These are phyloP conservation scores for Ceratorhiza oryzae-sativae DNA, from an alignment of 1,284 basidiomycete species.

Conservation along the genomic window DNA sequence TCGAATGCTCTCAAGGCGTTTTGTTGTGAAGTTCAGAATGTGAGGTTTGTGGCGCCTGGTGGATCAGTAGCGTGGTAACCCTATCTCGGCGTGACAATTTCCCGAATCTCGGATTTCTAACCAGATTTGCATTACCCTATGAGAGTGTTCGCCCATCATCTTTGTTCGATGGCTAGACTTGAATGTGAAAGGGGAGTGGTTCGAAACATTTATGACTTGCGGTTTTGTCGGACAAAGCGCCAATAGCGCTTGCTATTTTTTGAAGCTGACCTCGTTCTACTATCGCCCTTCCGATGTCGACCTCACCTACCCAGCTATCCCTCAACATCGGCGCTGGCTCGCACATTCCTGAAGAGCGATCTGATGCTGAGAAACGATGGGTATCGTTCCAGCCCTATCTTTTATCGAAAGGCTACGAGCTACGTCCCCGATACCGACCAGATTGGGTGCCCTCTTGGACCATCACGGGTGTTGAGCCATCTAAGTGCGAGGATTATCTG, in stretches of 20 bases:
- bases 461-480: background rate
- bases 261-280: background rate
- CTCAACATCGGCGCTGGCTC: background rate
- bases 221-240: background rate
- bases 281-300: background rate
- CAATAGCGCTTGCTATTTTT: background rate
- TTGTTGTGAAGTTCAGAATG: no score
- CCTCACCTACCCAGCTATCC: background rate
- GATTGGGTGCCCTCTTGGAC: conserved; percentile 15
- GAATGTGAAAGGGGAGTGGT: no score
- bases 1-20: no score
- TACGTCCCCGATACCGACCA: conserved; percentile 7
- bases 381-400: conserved; percentile 5
- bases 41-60: no score
- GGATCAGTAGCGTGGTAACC: no score
- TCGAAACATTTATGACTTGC: no score
- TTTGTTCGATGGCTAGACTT: no score
- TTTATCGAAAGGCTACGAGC: background rate
- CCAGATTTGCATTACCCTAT: no score
- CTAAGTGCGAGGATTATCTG: conserved; percentile 7
- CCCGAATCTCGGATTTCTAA: no score
- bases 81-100: no score
- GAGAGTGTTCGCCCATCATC: no score
- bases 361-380: conserved; percentile 6
- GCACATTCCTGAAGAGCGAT: background rate